phyloP scores from a whole-genome alignment of 495 filamentous ascomycete genomes.

The Trichoderma orchidacearum region DNA sequence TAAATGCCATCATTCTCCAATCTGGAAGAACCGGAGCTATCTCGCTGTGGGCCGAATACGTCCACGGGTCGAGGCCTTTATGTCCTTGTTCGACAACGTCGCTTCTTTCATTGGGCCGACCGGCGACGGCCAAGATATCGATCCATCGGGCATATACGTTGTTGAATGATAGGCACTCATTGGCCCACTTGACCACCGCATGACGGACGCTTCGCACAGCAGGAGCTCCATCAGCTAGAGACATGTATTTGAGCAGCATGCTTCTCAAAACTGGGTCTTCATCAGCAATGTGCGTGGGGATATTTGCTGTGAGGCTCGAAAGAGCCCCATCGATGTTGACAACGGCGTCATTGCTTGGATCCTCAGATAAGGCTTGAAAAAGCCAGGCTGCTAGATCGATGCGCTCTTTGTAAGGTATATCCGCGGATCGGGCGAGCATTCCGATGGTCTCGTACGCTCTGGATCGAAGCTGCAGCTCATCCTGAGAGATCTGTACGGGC shows the following conservation, averaged over 20 bases:
- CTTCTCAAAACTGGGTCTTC: conserved; percentile 15
- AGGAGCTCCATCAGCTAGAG: conserved; percentile 17
- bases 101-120: conserved; percentile 46
- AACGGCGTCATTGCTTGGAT: conserved; percentile 59
- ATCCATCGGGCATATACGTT: conserved; percentile 79
- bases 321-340: conserved; percentile 84
- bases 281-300: conserved; percentile 19
- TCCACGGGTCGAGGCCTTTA: conserved; percentile 60
- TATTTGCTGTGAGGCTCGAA: conserved; percentile 53
- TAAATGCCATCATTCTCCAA: conserved; percentile 29
- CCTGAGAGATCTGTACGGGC: conserved; percentile 35
- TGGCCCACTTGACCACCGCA: conserved; percentile 77
- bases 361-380: conserved; percentile 67
- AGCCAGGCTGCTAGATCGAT: conserved; percentile 58
- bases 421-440: conserved; percentile 48
- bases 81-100: conserved; percentile 84
- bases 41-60: conserved; percentile 23
- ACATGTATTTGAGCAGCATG: conserved; percentile 34
- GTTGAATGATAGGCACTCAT: conserved; percentile 69
- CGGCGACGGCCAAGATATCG: conserved; percentile 64
- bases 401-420: conserved; percentile 33
- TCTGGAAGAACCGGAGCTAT: conserved; percentile 23
- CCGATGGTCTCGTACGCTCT: conserved; percentile 79
- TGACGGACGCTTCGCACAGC: conserved; percentile 56
- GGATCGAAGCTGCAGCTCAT: conserved; percentile 52